These are phyloP conservation scores for Megacollybia platyphylla DNA, from an alignment of 1,284 basidiomycete genomes.

Conservation along the genomic window DNA sequence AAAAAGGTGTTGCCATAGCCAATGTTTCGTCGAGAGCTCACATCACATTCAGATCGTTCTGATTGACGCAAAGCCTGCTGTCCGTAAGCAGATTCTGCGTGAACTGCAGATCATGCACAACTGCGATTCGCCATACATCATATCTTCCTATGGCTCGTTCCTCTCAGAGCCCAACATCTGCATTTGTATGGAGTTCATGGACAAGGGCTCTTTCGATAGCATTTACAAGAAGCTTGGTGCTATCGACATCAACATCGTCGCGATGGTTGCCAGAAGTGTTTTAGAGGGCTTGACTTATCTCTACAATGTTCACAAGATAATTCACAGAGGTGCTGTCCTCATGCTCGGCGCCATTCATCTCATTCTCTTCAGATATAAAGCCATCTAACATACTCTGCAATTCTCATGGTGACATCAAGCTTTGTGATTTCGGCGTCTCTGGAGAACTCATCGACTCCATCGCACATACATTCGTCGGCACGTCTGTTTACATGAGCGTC, in stretches of 20 bases:
- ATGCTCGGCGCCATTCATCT: conserved; percentile 1
- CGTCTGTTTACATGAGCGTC: conserved; percentile 98
- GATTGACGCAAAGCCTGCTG: conserved; percentile 93
- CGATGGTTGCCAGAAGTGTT: conserved; percentile 86
- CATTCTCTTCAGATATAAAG: conserved; percentile 73
- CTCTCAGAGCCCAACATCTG: conserved; percentile 95
- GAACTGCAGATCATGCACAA: conserved; percentile 99
- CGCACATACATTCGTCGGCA: conserved; percentile 97
- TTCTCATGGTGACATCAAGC: conserved; percentile 89
- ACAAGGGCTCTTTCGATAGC: conserved; percentile 81
- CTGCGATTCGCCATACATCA: conserved; percentile 87
- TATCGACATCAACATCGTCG: conserved; percentile 83
- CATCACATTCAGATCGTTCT: conserved; percentile 68
- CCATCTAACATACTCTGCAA: conserved; percentile 97
- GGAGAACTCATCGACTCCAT: conserved; percentile 98
- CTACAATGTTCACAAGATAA: conserved; percentile 99
- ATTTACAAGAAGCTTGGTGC: conserved; percentile 93
- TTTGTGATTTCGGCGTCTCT: conserved; percentile 98
- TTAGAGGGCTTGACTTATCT: conserved; percentile 91
- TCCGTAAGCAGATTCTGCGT: conserved; percentile 96
- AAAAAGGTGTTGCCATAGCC: conserved; percentile 59
- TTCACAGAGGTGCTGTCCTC: conserved; percentile 74
- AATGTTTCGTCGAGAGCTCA: conserved; percentile 1
- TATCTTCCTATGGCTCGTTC: conserved; percentile 95
- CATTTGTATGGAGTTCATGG: conserved; percentile 98